Percentiles rank a stretch among this genome's conserved stretches.
Evolutionary conservation across 1,284 basidiomycete genomes (phyloP).

Genomic region (Schizophyllum commune): DNA sequence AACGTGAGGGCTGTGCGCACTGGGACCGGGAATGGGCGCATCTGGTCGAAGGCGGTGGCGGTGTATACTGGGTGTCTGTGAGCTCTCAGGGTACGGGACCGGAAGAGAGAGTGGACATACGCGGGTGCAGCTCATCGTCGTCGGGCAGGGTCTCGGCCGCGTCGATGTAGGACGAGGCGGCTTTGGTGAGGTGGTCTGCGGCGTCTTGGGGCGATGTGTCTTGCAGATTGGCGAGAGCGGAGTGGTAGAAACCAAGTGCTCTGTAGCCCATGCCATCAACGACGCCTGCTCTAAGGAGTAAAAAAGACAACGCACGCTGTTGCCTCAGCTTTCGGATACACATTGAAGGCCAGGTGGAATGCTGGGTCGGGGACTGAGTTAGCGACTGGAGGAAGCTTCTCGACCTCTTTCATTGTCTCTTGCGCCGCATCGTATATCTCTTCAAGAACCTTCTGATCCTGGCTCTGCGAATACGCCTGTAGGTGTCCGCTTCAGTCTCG

Average conservation of each 20-base stretch:
- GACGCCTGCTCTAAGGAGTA: background rate
- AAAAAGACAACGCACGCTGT: background rate
- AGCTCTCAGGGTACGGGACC: too few species aligned
- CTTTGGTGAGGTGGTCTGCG: conserved; percentile 8
- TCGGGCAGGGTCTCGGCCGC: conserved; percentile 18
- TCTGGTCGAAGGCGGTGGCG: too few species aligned
- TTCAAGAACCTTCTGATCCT: background rate
- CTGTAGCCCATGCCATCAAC: background rate
- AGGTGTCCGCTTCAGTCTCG: too few species aligned
- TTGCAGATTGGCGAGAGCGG: too few species aligned
- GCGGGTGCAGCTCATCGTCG: conserved; percentile 22
- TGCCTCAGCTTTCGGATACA: background rate
- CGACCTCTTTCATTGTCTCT: background rate
- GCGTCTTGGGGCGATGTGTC: background rate
- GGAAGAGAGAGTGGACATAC: conserved; percentile 8
- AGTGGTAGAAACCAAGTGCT: background rate
- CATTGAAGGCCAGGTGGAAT: background rate
- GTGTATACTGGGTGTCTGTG: too few species aligned
- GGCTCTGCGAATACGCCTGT: background rate
- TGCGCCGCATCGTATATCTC: background rate
- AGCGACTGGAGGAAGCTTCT: background rate
- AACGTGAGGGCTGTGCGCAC: too few species aligned
- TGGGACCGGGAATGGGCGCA: too few species aligned
- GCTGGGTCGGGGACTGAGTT: background rate
- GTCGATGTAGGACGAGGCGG: conserved; percentile 15